phyloP scores from a whole-genome alignment of 257 asterid genomes.

The Hygrophila difformis region DNA sequence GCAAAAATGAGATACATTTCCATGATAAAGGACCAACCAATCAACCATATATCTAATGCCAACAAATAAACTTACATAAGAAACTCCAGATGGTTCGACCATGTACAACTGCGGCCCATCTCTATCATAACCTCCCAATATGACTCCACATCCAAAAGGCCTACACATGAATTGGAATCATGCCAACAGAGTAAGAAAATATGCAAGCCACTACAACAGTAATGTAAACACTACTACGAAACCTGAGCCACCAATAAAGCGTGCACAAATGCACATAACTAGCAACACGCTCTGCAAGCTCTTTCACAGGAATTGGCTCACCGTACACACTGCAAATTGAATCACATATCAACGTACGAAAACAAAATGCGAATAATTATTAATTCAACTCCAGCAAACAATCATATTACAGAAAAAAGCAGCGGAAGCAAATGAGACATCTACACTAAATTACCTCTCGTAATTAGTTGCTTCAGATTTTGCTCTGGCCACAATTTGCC shows the following conservation, averaged over 20 bases:
- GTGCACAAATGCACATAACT: constrained; percentile 93
- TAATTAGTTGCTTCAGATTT: constrained; percentile 80
- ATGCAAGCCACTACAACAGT: not conserved
- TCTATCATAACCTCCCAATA: constrained; percentile 91
- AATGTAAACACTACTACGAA: constrained; percentile 9
- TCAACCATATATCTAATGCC: not conserved
- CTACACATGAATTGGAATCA: constrained; percentile 26
- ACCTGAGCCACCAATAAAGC: constrained; percentile 99
- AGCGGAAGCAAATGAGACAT: not conserved
- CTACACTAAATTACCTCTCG: constrained; percentile 39
- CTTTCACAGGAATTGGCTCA: constrained; percentile 79
- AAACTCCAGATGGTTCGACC: constrained; percentile 89
- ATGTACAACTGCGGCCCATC: constrained; percentile 89
- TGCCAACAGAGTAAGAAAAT: constrained; percentile 12
- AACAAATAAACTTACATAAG: constrained; percentile 44
- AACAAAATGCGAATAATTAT: not conserved
- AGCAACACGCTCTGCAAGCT: constrained; percentile 88
- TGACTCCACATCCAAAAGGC: constrained; percentile 93
- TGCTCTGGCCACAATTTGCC: constrained; percentile 88
- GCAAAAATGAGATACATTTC: constrained; percentile 7
- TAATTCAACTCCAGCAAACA: not conserved
- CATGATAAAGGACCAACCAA: constrained; percentile 4
- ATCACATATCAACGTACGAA: no score
- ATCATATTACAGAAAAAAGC: not conserved
- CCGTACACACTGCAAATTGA: constrained; percentile 56